phyloP scores from a whole-genome alignment of 371 early-diverging fungal genomes.

The Apophysomyces elegans region DNA sequence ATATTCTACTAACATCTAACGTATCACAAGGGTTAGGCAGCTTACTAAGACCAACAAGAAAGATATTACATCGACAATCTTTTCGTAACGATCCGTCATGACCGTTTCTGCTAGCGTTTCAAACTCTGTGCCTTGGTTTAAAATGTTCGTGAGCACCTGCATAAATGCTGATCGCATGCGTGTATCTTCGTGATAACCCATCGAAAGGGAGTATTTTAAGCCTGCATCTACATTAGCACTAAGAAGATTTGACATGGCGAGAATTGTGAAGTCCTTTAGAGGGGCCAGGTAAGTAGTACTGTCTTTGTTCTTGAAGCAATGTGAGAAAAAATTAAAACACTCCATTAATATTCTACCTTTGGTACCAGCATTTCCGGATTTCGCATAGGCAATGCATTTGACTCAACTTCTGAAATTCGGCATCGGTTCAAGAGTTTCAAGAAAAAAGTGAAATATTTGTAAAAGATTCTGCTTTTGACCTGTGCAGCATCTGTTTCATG shows the following conservation, averaged over 20 bases:
- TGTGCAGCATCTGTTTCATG: constrained; percentile 69
- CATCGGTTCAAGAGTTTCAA: constrained; percentile 85
- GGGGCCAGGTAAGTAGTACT: constrained; percentile 1
- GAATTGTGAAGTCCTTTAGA: constrained; percentile 43
- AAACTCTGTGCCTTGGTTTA: constrained; percentile 83
- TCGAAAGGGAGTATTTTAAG: constrained; percentile 80
- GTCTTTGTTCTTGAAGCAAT: not conserved
- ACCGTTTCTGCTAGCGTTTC: constrained; percentile 76
- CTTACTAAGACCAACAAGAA: constrained; percentile 10
- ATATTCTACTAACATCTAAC: constrained; percentile 56
- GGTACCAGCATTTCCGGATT: constrained; percentile 19
- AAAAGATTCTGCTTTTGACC: constrained; percentile 80
- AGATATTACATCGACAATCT: constrained; percentile 60
- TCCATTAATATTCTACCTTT: not conserved
- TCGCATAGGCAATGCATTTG: constrained; percentile 13
- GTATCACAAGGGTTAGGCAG: not conserved
- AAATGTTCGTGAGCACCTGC: constrained; percentile 84
- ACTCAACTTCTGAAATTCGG: constrained; percentile 61
- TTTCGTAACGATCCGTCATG: constrained; percentile 69
- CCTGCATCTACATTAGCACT: constrained; percentile 90
- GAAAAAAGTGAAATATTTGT: constrained; percentile 89
- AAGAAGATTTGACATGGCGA: constrained; percentile 83
- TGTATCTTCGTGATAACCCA: constrained; percentile 88
- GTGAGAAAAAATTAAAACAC: constrained; percentile 10
- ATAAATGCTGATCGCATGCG: constrained; percentile 85